These are phyloP conservation scores for Secale cereale DNA, from an alignment of 176 grass and related monocot species.

Conservation along the genomic window DNA sequence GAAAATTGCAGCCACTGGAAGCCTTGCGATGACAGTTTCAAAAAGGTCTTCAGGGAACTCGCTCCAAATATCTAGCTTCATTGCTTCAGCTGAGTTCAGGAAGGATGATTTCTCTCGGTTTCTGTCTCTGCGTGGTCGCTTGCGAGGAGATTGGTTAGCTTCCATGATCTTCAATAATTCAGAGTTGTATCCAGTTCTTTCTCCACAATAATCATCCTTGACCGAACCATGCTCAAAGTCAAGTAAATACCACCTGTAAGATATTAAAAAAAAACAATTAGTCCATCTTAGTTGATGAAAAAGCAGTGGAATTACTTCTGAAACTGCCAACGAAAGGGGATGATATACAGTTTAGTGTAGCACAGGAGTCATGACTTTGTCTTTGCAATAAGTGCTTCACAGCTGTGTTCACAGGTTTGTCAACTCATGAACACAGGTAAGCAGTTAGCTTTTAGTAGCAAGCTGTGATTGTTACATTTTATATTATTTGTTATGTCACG, in stretches of 20 bases:
- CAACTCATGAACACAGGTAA: background rate
- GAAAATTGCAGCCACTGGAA: slow-evolving; percentile 77
- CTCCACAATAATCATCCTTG: slow-evolving; percentile 61
- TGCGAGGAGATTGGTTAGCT: slow-evolving; percentile 50
- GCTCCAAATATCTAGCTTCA: slow-evolving; percentile 83
- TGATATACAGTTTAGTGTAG: background rate
- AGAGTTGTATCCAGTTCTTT: slow-evolving; percentile 46
- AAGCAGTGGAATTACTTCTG: background rate
- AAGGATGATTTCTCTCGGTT: slow-evolving; percentile 42
- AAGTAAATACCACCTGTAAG: slow-evolving; percentile 67
- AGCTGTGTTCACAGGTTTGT: background rate
- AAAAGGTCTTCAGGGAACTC: slow-evolving; percentile 91
- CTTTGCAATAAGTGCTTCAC: background rate
- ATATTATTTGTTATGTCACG: background rate
- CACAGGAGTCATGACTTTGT: background rate
- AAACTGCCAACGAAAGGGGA: background rate
- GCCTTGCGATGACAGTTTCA: slow-evolving; percentile 80
- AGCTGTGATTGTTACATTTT: background rate
- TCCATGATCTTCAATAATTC: slow-evolving; percentile 58
- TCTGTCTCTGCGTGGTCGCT: slow-evolving; percentile 50
- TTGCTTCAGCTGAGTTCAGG: slow-evolving; percentile 51
- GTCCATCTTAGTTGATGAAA: background rate
- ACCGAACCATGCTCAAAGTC: slow-evolving; percentile 62
- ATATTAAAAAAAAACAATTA: slow-evolving; percentile 25
- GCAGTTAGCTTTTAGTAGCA: background rate